phyloP scores from a whole-genome alignment of 2,329 filamentous ascomycete genomes.

The Fusarium subtropicale region DNA sequence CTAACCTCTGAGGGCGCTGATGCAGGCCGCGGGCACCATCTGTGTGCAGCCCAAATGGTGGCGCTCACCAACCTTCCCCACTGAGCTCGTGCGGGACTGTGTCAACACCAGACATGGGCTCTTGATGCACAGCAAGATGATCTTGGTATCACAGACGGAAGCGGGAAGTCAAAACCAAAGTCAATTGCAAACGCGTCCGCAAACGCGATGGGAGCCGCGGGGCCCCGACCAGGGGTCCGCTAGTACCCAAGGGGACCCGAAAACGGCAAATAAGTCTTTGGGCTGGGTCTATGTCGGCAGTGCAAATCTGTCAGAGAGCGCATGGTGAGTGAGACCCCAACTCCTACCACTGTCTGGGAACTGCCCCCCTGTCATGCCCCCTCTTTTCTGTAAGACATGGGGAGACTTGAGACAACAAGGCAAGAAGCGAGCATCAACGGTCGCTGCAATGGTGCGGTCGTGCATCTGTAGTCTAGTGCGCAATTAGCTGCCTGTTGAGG shows the following conservation, averaged over 20 bases:
- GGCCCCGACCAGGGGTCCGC: conserved; percentile 20
- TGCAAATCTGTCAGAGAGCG: conserved; percentile 91
- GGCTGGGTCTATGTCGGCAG: conserved; percentile 91
- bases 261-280: conserved; percentile 39
- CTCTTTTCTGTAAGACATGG: conserved; percentile 41
- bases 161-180: conserved; percentile 19
- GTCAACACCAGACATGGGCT: conserved; percentile 76
- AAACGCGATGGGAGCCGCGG: conserved; percentile 30
- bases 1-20: conserved; percentile 45
- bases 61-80: conserved; percentile 76
- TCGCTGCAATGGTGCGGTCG: conserved; percentile 36
- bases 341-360: conserved; percentile 4
- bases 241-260: conserved; percentile 29
- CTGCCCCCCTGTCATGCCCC: conserved; percentile 7
- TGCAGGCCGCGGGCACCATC: conserved; percentile 83
- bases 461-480: conserved; percentile 30
- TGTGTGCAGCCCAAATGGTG: conserved; percentile 82
- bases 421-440: conserved; percentile 39
- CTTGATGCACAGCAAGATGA: conserved; percentile 89
- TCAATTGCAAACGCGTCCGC: conserved; percentile 26
- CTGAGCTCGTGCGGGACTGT: conserved; percentile 78
- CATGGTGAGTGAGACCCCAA: conserved; percentile 71
- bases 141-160: conserved; percentile 57
- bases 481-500: conserved; percentile 34
- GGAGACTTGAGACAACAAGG: conserved; percentile 40